These are phyloP conservation scores for Paramecium pentaurelia DNA, from an alignment of 73 alveolate species.

Conservation along the genomic window DNA sequence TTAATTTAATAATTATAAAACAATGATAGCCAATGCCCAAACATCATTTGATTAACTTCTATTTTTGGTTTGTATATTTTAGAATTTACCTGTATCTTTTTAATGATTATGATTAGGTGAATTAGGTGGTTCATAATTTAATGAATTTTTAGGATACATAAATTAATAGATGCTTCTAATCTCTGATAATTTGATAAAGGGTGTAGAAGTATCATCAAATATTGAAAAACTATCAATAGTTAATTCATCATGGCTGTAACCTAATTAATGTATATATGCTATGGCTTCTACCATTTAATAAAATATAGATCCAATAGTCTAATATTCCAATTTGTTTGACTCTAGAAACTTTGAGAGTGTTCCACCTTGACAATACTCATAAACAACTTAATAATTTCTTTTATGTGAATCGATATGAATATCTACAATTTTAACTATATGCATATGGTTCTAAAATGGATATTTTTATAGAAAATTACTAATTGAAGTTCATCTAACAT, in stretches of 20 bases:
- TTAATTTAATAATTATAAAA: background rate
- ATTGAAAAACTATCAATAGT: background rate
- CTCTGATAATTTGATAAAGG: background rate
- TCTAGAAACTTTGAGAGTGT: background rate
- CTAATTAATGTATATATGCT: background rate
- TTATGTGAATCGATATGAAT: background rate
- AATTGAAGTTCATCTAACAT: background rate
- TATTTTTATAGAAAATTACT: background rate
- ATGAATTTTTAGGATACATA: background rate
- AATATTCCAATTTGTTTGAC: background rate
- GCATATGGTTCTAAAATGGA: background rate
- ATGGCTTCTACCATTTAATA: background rate
- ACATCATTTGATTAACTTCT: background rate
- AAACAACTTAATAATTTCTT: background rate
- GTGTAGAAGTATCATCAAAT: background rate
- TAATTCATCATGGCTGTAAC: conserved; percentile 4
- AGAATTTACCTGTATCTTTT: background rate
- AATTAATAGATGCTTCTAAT: background rate
- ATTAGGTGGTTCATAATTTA: background rate
- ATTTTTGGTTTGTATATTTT: background rate
- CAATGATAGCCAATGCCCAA: background rate
- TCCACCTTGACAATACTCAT: background rate
- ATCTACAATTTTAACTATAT: background rate
- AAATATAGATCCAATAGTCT: background rate
- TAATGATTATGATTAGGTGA: background rate